Evolutionary conservation across 2,329 filamentous ascomycete species (phyloP), one percentile per base, ranked within the genome.

Genomic region (Colletotrichum zoysiae): DNA sequence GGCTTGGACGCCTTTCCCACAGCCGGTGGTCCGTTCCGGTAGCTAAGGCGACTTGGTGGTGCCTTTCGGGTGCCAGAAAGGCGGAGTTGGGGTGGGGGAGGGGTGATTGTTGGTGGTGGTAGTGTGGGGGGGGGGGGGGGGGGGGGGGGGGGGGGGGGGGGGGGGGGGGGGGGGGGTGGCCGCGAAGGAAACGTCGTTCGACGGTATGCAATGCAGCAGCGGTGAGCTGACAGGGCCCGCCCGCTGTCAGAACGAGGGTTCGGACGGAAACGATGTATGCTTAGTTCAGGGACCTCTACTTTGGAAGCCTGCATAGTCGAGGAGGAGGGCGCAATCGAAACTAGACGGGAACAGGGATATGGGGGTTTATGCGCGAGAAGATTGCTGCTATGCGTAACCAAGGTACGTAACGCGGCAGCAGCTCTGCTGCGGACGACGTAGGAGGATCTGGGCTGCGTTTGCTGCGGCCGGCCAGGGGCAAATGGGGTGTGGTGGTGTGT

Each of bases 381-480:
- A 55, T 16, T 14, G 30, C 30, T 6, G 4, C 2, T 14, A 30
- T 55, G 30, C 26, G 48, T 46, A 30, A 30, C 30, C 0, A 30
- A 64, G 18, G 18, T n/a, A n/a, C 5, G 44, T 46, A 63, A 40
- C 30, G 30, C 30, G 30, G 58, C 46, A 20, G 51, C 51, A 23
- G 11, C 46, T 48, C 40, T 58, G 55, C 55, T 42, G 35, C 55
- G 12, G 65, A 33, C 38, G 35, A 33, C 8, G 58, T 33, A 59
- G 58, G 48, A 50, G 58, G 65, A 68, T 57, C 56, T 40, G 65
- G 56, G 33, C 30, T 42, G 53, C 38, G 35, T 20, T 53, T 59
- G 53, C 67, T 70, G 53, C 61, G 67, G 67, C 61, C 61, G 61
- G 62, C 26, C 63, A 44, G 42, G 42, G 42, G 35, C 53, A 9